Base-by-base conservation (phyloP, 2,329 filamentous ascomycete genomes). In the Ceratocystiopsis sp. region DNA sequence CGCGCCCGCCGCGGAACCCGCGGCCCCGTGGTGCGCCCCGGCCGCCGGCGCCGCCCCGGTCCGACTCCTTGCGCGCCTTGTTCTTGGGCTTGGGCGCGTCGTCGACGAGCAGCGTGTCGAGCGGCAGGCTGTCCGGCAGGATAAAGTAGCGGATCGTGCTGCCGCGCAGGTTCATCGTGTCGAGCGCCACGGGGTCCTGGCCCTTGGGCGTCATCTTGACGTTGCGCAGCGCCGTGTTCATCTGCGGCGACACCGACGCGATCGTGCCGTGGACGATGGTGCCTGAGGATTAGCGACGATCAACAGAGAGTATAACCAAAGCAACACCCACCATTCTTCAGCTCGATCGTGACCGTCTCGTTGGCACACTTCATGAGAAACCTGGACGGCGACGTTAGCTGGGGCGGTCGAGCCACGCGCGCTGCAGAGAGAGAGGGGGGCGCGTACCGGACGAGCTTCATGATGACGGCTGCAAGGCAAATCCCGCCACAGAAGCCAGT, bases 311-410 rank as follows among this genome's bases (percentile, higher is more conserved):
- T 6, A 41, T 12, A 36, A 10, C 29, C 19, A 39, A 17, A 21
- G 21, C 21, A 37, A 40, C 37, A 54, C 61, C 38, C 69, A 91
- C 87, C 91, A 75, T 96, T 96, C 65, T 98, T 98, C 53, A 98
- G 72, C 65, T 98, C 91, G 62, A 98, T 84, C 38, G 89, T 96
- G 56, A 96, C 91, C 56, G 91, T 94, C 69, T 98, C 91, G 64
- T 95, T 96, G 64, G 84, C 79, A 65, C 89, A 96, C 72, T 98
- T 98, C 89, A 96, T 96, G 55, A 98, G 71, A 64, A 98, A 98
- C 62, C 91, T 96, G 49, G 53, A 53, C 53, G 15, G 25, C 35
- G 4, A 36, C 3, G 16, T 32, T 21, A 15, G 35, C 7, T 49
- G 52, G 52, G 62, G 4, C 36, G 21, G 21, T 37, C 34, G 36